Evolutionary conservation across 805 yeast species (phyloP), one percentile per base, ranked within the genome.

Genomic region (Blastobotrys americana): DNA sequence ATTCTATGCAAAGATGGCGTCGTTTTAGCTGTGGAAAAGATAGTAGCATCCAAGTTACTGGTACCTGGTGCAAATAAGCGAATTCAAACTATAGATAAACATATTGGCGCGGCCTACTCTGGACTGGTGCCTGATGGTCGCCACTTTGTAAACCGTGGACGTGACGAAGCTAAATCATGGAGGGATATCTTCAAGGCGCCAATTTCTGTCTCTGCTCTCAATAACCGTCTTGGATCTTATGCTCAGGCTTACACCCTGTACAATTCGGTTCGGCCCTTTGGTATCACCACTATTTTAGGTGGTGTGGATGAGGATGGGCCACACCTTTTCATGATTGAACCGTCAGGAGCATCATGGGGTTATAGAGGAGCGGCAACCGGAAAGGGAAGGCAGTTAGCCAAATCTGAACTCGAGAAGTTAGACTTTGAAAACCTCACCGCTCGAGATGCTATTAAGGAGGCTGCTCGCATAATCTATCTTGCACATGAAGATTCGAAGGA

Each of bases 401-500:
- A 90, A 68, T 84, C 90, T 22, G 98, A 93, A 67, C 75, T 93
- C 55, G 99, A 93, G 66, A 93, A 93, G 65, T 71, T 93, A 47
- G 82, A 86, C 53, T 70, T 80, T 49, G 80, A 79, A 43, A 76
- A 73, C 52, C 68, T 94, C 53, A 69, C 80, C 5, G 84, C 81
- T 3, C 76, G 67, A 54, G 95, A 89, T 17, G 98, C 96, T 3
- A 83, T 93, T 33, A 88, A 84, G 57, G 84, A 84, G 60, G 97
- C 97, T 25, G 97, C 97, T 3, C 83, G 82, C 64, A 88, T 93
- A 61, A 84, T 93, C 58, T 84, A 87, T 59, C 71, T 82, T 52
- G 97, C 97, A 1, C 98, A 94, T 60, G 99, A 93, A 68, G 98
- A 93, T 60, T 87, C 88, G 66, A 93, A 90, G 66, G 98, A 93